phyloP scores from a whole-genome alignment of 1,284 basidiomycete genomes.

The Blastosporella zonata region DNA sequence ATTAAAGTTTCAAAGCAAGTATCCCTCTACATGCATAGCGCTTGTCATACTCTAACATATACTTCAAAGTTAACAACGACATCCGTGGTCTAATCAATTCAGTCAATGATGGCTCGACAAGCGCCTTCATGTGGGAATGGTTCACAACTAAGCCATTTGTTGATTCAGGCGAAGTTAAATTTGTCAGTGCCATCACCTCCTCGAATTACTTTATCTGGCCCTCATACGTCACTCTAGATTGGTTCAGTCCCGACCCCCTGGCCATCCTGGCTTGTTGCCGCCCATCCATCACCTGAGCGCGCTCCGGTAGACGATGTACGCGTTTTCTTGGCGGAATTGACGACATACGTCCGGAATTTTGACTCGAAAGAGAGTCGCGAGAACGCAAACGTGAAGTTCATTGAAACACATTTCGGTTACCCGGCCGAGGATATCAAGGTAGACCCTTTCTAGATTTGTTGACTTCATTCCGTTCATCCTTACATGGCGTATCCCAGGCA shows the following conservation, averaged over 20 bases:
- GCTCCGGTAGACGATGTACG: conserved; percentile 49
- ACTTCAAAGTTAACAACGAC: conserved; percentile 75
- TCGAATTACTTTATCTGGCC: background rate
- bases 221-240: conserved; percentile 48
- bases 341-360: conserved; percentile 66
- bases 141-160: conserved; percentile 95
- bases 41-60: background rate
- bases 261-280: conserved; percentile 95
- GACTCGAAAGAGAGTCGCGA: conserved; percentile 62
- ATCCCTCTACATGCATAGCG: background rate
- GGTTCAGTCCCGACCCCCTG: conserved; percentile 90
- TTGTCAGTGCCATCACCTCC: conserved; percentile 47
- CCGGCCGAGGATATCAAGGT: conserved; percentile 75
- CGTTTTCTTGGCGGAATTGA: conserved; percentile 65
- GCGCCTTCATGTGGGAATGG: conserved; percentile 95
- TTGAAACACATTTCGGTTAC: conserved; percentile 79
- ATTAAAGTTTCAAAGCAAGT: conserved; percentile 73
- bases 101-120: conserved; percentile 83
- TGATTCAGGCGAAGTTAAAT: conserved; percentile 80
- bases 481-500: conserved; percentile 37
- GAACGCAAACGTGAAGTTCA: conserved; percentile 67
- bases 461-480: background rate
- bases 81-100: conserved; percentile 87
- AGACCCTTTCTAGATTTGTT: background rate
- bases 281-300: conserved; percentile 57